Evolutionary conservation across 208 protist species (phyloP).

Genomic region (Leishmania braziliensis): DNA sequence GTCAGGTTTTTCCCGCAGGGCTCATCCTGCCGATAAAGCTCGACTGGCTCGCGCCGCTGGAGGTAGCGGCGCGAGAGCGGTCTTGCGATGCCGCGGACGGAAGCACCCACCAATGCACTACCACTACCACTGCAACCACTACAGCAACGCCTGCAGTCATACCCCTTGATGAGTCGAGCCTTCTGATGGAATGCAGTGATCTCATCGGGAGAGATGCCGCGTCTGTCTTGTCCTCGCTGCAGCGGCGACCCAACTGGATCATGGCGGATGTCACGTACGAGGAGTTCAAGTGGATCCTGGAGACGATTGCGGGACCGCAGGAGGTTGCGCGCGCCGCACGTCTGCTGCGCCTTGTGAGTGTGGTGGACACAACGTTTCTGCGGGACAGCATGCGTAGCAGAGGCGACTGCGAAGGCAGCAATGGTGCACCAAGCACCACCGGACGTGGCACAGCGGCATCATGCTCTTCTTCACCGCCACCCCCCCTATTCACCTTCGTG

Average conservation of each 20-base stretch:
- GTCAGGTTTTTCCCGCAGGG: not conserved
- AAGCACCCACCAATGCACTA: not conserved
- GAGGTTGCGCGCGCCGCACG: constrained; percentile 55
- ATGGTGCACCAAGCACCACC: not conserved
- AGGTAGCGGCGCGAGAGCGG: constrained; percentile 1
- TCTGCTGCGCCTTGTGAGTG: constrained; percentile 47
- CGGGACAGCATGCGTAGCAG: constrained; percentile 11
- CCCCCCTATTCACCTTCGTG: constrained; percentile 15
- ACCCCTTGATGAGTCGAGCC: constrained; percentile 13
- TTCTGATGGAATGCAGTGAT: constrained; percentile 6
- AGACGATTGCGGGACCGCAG: constrained; percentile 69
- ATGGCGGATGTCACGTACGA: constrained; percentile 65
- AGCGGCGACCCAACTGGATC: constrained; percentile 62
- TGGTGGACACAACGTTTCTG: constrained; percentile 45
- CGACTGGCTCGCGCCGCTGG: constrained; percentile 12
- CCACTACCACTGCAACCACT: not conserved
- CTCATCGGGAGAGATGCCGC: not conserved
- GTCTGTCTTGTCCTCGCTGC: not conserved
- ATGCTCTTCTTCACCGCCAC: not conserved
- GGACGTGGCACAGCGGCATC: not conserved
- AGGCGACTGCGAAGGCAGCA: not conserved
- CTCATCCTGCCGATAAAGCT: constrained; percentile 7
- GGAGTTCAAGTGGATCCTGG: constrained; percentile 79
- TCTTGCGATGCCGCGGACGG: not conserved
- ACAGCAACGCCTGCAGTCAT: not conserved